A percentile compares a stretch with the other conserved stretches of the same genome.
Conservation (phyloP, 495 filamentous ascomycete species). For the Bacidia rubella region DNA sequence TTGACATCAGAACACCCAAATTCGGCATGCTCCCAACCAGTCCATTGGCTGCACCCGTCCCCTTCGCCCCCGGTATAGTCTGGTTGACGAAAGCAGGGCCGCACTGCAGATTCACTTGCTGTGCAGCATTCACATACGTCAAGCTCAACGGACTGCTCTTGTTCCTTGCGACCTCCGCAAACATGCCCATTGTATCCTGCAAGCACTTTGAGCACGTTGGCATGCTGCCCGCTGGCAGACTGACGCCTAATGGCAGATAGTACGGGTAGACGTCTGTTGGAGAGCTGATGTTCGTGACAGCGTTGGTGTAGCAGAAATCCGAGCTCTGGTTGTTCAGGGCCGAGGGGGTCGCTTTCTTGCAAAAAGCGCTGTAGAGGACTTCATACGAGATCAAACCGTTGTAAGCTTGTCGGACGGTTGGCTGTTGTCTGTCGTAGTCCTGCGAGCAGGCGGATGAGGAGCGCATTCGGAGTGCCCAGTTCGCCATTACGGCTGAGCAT, state of each 20-base stretch:
- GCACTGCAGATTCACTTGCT: constrained; percentile 51
- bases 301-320: constrained; percentile 61
- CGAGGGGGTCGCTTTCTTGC: constrained; percentile 59
- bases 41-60: background rate
- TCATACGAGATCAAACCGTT: constrained; percentile 58
- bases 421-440: constrained; percentile 53
- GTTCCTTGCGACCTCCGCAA: constrained; percentile 45
- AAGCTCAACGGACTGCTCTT: constrained; percentile 40
- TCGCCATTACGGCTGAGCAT: constrained; percentile 47
- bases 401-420: constrained; percentile 61
- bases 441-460: constrained; percentile 46
- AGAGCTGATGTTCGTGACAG: constrained; percentile 53
- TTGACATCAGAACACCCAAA: background rate
- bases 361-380: constrained; percentile 64
- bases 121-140: constrained; percentile 50
- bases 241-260: constrained; percentile 66
- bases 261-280: constrained; percentile 64
- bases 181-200: constrained; percentile 56
- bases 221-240: constrained; percentile 43
- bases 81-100: constrained; percentile 49
- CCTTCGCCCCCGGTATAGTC: constrained; percentile 33
- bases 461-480: constrained; percentile 46
- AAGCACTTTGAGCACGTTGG: constrained; percentile 62
- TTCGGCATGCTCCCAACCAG: background rate
- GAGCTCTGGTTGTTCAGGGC: constrained; percentile 35